Evolutionary conservation across 78 protist species (phyloP).

Genomic region (Guillardia theta): DNA sequence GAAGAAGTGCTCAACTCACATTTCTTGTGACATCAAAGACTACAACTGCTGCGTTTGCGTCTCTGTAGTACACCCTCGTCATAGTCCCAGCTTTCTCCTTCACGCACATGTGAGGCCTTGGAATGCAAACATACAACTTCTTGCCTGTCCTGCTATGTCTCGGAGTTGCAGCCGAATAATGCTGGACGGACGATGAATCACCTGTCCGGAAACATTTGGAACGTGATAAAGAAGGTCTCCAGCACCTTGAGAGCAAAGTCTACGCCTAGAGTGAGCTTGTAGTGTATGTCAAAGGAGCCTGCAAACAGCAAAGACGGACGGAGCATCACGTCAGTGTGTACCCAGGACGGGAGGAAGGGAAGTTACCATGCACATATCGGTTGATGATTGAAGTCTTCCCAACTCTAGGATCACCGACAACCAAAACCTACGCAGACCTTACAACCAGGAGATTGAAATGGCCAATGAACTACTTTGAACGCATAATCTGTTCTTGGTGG

Average conservation of each 20-base stretch:
- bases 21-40: slow-evolving; percentile 48
- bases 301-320: too few relatives aligned
- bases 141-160: slow-evolving; percentile 41
- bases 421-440: slow-evolving; percentile 28
- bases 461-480: background rate
- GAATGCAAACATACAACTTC: background rate
- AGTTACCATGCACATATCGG: background rate
- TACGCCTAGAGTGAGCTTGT: slow-evolving; percentile 42
- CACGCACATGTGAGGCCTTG: background rate
- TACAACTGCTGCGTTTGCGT: slow-evolving; percentile 36
- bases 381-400: slow-evolving; percentile 45
- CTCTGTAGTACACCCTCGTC: slow-evolving; percentile 32
- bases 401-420: slow-evolving; percentile 34
- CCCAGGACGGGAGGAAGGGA: too few relatives aligned
- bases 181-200: background rate
- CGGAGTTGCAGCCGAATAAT: slow-evolving; percentile 38
- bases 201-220: background rate
- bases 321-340: too few relatives aligned
- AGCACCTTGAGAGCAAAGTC: slow-evolving; percentile 34
- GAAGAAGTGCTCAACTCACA: too few relatives aligned
- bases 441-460: background rate
- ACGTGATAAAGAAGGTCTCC: background rate
- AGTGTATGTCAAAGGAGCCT: background rate
- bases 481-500: background rate
- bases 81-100: background rate